Evolutionary conservation across 2,329 filamentous ascomycete genomes (phyloP).

Genomic region (Epichloe sp.): DNA sequence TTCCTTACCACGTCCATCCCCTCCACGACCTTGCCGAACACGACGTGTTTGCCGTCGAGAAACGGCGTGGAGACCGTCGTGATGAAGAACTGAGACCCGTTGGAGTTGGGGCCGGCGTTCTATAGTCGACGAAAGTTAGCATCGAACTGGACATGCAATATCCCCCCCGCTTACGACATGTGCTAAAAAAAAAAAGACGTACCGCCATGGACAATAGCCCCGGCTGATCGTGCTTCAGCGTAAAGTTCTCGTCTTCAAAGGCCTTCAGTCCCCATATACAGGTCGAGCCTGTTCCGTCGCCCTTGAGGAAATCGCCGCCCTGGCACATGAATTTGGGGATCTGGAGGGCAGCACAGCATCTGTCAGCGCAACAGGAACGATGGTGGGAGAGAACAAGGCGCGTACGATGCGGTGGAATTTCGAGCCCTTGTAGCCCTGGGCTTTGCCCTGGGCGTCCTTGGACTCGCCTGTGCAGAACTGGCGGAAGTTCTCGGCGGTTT

Average conservation of each 20-base stretch:
- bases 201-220: conserved; percentile 90
- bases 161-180: neutral
- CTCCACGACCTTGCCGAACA: conserved; percentile 82
- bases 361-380: neutral
- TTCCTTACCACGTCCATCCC: conserved; percentile 85
- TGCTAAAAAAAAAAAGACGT: conserved; percentile 23
- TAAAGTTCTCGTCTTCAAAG: conserved; percentile 88
- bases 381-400: conserved; percentile 8
- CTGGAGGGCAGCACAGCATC: conserved; percentile 27
- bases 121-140: conserved; percentile 20
- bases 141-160: too few relatives aligned
- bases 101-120: conserved; percentile 86
- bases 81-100: conserved; percentile 96
- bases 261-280: conserved; percentile 76
- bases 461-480: conserved; percentile 93
- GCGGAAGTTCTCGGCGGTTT: conserved; percentile 91
- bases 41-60: conserved; percentile 85
- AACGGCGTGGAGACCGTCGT: conserved; percentile 80
- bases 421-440: conserved; percentile 87
- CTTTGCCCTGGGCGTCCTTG: conserved; percentile 57
- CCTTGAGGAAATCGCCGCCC: conserved; percentile 88
- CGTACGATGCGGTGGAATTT: conserved; percentile 88
- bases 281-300: conserved; percentile 78
- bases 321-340: conserved; percentile 97
- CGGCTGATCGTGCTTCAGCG: conserved; percentile 60